Base-by-base conservation (phyloP, 1,139 yeast genomes). In the Lodderomyces beijingensis region DNA sequence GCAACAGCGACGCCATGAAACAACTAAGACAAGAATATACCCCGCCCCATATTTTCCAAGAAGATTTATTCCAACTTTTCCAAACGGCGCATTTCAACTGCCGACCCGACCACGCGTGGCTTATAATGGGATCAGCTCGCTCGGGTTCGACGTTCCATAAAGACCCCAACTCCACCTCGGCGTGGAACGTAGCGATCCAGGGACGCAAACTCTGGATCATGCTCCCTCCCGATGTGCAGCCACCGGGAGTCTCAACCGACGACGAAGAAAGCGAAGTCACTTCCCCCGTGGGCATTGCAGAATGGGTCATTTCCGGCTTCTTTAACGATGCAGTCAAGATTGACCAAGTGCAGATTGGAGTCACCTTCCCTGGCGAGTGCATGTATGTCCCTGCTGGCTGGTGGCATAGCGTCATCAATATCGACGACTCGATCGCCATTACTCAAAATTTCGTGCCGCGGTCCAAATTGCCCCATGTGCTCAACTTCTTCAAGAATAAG, bases 331-430 rank as follows among this genome's bases (percentile, higher is more conserved):
- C 68, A 2, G 43, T 62, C 9, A 63, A 60, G 35, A 49, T 74
- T 10, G 63, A 65, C 4, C 71, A 69, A 35, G 80, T 86, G 41
- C 53, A 67, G 27, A 76, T 87, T 15, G 93, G 86, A 1, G 64
- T 87, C 9, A 82, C 94, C 0, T 77, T 77, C 44, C 84, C 89
- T 0, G 91, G 91, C 4, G 94, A 88, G 53, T 80, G 87, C 43
- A 74, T 87, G 71, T 77, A 83, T 51, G 96, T 88, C 4, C 96
- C 96, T 2, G 71, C 89, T 14, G 94, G 95, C 1, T 88, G 96
- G 96, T 88, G 96, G 96, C 96, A 88, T 60, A 65, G 79, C 26
- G 96, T 88, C 16, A 84, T 87, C 16, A 88, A 88, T 48, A 51
- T 88, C 16, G 87, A 82, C 40, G 89, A 83, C 47, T 69, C 81